Evolutionary conservation across 2,329 filamentous ascomycete genomes (phyloP), one percentile per base, ranked within the genome.

Genomic region (Fusarium sp.): DNA sequence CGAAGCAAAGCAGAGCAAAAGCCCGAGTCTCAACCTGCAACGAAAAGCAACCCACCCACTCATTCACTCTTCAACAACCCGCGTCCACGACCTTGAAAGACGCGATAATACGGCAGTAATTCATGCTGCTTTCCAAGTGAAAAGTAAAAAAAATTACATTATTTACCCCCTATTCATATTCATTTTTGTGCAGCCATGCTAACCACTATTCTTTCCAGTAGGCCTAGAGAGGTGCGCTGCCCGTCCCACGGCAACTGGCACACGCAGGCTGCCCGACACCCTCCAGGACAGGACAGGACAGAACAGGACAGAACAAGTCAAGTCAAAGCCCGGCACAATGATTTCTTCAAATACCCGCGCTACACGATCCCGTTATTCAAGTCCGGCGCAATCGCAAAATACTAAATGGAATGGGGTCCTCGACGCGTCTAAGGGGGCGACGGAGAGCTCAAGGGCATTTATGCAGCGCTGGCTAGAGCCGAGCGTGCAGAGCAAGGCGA

Each of bases 391-490:
- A 67, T 68, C 72, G 41, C 69, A 73, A 60, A 79, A 74, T 67
- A 71, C 71, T 61, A 72, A 67, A 65, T 69, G 72, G 59, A 78
- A 74, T 67, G 76, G 77, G 69, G 60, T 79, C 53, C 72, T 80
- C 75, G 79, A 85, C 77, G 71, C 79, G 71, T 70, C 80, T 71
- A 80, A 78, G 74, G 75, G 66, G 60, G 69, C 77, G 14, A 75
- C 72, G 8, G 79, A 77, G 56, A 80, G 78, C 20, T 82, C 85
- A 64, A 81, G 82, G 71, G 78, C 79, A 18, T 84, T 88, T 64
- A 84, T 89, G 85, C 81, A 85, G 69, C 81, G 81, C 65, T 90
- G 87, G 87, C 79, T 89, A 69, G 87, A 90, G 77, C 87, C 87
- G 13, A 81, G 85, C 10, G 81, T 88, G 41, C 86, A 88, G 79